Conservation (phyloP, 495 filamentous ascomycete genomes). For the Oidiodendron maius region DNA sequence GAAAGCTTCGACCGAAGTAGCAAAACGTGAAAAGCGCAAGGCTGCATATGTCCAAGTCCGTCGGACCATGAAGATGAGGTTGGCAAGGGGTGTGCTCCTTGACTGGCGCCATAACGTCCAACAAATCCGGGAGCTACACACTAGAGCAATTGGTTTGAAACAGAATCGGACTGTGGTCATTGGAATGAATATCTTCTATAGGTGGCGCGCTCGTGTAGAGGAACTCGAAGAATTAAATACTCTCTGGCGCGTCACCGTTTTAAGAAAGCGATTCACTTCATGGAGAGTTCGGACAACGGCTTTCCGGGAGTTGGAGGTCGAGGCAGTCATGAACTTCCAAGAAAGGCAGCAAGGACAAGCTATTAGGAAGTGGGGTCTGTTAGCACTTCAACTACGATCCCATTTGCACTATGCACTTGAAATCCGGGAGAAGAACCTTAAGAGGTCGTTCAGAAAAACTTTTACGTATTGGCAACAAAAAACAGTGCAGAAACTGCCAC, state of each 20-base stretch:
- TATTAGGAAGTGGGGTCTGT: slow-evolving; percentile 47
- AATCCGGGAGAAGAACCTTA: slow-evolving; percentile 35
- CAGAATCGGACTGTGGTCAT: slow-evolving; percentile 33
- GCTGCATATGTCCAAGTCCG: slow-evolving; percentile 55
- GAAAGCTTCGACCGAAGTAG: slow-evolving; percentile 43
- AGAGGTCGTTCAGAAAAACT: slow-evolving; percentile 48
- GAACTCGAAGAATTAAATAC: slow-evolving; percentile 17
- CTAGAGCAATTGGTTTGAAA: slow-evolving; percentile 35
- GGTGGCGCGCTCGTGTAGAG: slow-evolving; percentile 38
- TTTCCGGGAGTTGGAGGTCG: slow-evolving; percentile 38
- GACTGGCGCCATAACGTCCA: slow-evolving; percentile 41
- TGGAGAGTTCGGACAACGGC: slow-evolving; percentile 39
- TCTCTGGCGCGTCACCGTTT: slow-evolving; percentile 19
- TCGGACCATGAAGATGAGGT: slow-evolving; percentile 50
- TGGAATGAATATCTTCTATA: slow-evolving; percentile 32
- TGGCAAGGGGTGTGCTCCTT: slow-evolving; percentile 40
- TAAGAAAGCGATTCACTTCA: slow-evolving; percentile 38
- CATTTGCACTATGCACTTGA: slow-evolving; percentile 29
- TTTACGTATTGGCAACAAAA: slow-evolving; percentile 55
- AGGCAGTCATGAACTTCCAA: slow-evolving; percentile 41
- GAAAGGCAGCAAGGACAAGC: slow-evolving; percentile 32
- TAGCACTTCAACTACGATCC: slow-evolving; percentile 27
- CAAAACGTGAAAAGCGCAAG: slow-evolving; percentile 48
- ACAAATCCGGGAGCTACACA: slow-evolving; percentile 33
- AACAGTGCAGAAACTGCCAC: slow-evolving; percentile 32